Evolutionary conservation across 345 rosid genomes (phyloP).

Genomic region (Populus nigra): DNA sequence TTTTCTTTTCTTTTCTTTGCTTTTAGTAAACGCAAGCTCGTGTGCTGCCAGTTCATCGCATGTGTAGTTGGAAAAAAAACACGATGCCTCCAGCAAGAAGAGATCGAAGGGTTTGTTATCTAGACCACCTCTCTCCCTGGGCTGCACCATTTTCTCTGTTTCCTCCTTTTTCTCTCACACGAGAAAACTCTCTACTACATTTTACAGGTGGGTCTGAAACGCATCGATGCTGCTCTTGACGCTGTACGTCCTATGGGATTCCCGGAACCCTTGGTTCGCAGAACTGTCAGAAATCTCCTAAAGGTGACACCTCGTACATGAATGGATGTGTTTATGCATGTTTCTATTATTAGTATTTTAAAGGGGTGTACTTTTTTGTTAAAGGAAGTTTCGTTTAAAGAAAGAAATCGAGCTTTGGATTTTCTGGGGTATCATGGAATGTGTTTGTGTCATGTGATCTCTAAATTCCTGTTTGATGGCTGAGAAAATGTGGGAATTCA

Average conservation of each 20-base stretch:
- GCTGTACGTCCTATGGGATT: constrained; percentile 33
- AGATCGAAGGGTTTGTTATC: background rate
- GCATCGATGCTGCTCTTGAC: constrained; percentile 47
- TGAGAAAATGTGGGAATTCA: background rate
- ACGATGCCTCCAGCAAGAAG: constrained; percentile 13
- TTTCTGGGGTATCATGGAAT: too few relatives aligned
- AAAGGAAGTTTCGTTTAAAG: too few relatives aligned
- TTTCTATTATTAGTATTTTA: too few relatives aligned
- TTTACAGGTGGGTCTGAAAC: constrained; percentile 29
- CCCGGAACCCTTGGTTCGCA: constrained; percentile 15
- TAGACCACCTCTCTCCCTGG: background rate
- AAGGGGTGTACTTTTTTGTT: too few relatives aligned
- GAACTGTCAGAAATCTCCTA: constrained; percentile 27
- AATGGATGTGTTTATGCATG: too few relatives aligned
- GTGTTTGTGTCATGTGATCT: background rate
- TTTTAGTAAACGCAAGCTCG: too few relatives aligned
- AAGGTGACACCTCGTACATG: constrained; percentile 13
- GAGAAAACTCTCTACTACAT: background rate
- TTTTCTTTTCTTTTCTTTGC: too few relatives aligned
- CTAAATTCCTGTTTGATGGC: background rate
- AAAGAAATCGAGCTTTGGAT: too few relatives aligned
- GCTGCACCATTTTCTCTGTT: background rate
- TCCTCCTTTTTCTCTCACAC: background rate
- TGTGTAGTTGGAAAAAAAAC: too few relatives aligned
- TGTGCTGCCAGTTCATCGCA: too few relatives aligned